Conservation (phyloP, 169 alveolate species). For the Plasmodium cynomolgi region DNA sequence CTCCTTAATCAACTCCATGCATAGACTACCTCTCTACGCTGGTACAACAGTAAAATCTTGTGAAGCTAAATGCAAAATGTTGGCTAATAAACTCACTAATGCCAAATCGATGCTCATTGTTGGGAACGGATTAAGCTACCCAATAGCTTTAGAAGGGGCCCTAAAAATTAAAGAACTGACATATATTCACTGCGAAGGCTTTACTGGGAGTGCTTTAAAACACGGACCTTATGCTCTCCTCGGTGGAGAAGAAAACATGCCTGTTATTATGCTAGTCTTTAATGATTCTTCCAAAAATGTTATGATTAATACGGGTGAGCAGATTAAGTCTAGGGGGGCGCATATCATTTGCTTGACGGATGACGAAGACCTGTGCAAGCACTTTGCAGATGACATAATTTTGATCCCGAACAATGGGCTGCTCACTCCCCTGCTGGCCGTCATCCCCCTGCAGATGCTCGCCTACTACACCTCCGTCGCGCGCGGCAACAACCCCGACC, state of each 20-base stretch:
- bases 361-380: slow-evolving; percentile 83
- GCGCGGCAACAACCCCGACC: slow-evolving; percentile 87
- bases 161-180: slow-evolving; percentile 96
- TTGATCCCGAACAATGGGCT: slow-evolving; percentile 85
- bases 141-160: slow-evolving; percentile 98
- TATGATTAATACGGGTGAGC: slow-evolving; percentile 92
- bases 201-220: slow-evolving; percentile 95
- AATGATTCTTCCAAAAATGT: slow-evolving; percentile 90
- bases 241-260: slow-evolving; percentile 86
- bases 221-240: slow-evolving; percentile 97
- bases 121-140: slow-evolving; percentile 93
- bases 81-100: slow-evolving; percentile 64
- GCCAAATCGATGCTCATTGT: slow-evolving; percentile 80
- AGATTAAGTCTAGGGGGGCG: slow-evolving; percentile 95
- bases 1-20: slow-evolving; percentile 50
- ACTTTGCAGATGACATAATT: slow-evolving; percentile 88
- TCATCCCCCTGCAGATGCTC: slow-evolving; percentile 88
- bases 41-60: slow-evolving; percentile 63
- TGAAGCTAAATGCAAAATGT: slow-evolving; percentile 34
- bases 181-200: slow-evolving; percentile 97
- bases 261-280: slow-evolving; percentile 91
- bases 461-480: slow-evolving; percentile 87
- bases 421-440: slow-evolving; percentile 89
- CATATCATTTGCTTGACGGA: slow-evolving; percentile 93
- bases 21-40: slow-evolving; percentile 63